Evolutionary conservation across 2,329 filamentous ascomycete genomes (phyloP).

Genomic region (Colletotrichum incanum): DNA sequence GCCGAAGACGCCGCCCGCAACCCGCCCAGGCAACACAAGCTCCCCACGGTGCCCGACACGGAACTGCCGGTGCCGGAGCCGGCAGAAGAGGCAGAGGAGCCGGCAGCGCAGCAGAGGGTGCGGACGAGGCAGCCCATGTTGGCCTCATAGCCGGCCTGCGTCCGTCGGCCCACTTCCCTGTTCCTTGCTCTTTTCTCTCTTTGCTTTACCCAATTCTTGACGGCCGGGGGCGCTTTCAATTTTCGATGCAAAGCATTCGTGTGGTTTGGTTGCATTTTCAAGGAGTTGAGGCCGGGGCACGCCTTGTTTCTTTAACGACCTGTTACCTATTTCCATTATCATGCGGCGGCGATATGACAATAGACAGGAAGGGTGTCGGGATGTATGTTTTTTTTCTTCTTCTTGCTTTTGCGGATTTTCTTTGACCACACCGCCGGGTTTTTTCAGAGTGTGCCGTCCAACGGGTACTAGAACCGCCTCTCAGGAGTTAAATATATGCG

Average conservation of each 20-base stretch:
- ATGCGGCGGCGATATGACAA: conserved; percentile 2
- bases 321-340: not conserved
- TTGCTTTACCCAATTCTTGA: not conserved
- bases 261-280: conserved; percentile 18
- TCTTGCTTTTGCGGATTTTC: not conserved
- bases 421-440: not conserved
- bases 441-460: not conserved
- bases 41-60: conserved; percentile 52
- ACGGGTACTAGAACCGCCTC: not conserved
- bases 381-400: not conserved
- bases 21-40: conserved; percentile 33
- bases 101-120: conserved; percentile 33
- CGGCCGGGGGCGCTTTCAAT: not conserved
- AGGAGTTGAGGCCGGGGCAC: conserved; percentile 17
- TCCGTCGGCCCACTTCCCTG: not conserved
- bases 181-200: not conserved
- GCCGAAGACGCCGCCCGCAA: conserved; percentile 37
- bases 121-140: conserved; percentile 55
- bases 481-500: not conserved
- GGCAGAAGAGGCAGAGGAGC: conserved; percentile 38
- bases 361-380: conserved; percentile 6
- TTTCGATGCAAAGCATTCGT: conserved; percentile 8
- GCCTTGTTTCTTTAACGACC: not conserved
- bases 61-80: conserved; percentile 51
- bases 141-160: conserved; percentile 48